Conservation (phyloP, 1,284 basidiomycete genomes). For the Xerocomus cyaneibrunnescens region DNA sequence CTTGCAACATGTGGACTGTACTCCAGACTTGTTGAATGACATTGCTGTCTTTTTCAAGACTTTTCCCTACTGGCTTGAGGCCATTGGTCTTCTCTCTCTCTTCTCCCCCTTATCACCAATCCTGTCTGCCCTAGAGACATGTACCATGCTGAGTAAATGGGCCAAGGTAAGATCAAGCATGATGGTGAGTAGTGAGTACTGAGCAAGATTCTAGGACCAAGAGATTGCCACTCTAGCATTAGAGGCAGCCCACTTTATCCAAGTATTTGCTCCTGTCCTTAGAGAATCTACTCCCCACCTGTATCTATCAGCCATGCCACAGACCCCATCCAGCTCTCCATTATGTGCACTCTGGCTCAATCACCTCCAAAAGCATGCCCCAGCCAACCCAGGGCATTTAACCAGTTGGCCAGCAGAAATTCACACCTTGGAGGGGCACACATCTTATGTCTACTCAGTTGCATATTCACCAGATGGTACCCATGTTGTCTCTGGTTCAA, state of each 20-base stretch:
- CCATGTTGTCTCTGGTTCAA: constrained; percentile 16
- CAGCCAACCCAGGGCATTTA: constrained; percentile 8
- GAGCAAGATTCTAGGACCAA: constrained; percentile 9
- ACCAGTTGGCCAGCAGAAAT: constrained; percentile 23
- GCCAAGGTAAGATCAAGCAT: constrained; percentile 15
- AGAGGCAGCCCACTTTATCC: constrained; percentile 23
- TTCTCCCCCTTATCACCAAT: constrained; percentile 2
- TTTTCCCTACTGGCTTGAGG: constrained; percentile 22
- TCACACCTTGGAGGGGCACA: constrained; percentile 14
- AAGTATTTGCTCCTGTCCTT: constrained; percentile 18
- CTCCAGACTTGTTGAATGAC: constrained; percentile 12
- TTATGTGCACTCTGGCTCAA: constrained; percentile 14
- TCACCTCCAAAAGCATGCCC: constrained; percentile 18
- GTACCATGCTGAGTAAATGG: constrained; percentile 12
- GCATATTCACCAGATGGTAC: constrained; percentile 24
- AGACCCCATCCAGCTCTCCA: constrained; percentile 21
- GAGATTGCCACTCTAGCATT: constrained; percentile 21
- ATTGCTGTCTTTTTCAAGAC: constrained; percentile 20
- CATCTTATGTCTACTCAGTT: constrained; percentile 5
- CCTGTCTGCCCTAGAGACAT: constrained; percentile 12
- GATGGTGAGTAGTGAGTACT: not conserved
- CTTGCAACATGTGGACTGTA: constrained; percentile 10
- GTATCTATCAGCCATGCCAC: constrained; percentile 27
- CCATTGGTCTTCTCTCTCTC: constrained; percentile 23
- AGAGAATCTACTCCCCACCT: constrained; percentile 24